These are phyloP conservation scores for Corallochytrium limacisporum DNA, from an alignment of 78 protist species.

Conservation along the genomic window DNA sequence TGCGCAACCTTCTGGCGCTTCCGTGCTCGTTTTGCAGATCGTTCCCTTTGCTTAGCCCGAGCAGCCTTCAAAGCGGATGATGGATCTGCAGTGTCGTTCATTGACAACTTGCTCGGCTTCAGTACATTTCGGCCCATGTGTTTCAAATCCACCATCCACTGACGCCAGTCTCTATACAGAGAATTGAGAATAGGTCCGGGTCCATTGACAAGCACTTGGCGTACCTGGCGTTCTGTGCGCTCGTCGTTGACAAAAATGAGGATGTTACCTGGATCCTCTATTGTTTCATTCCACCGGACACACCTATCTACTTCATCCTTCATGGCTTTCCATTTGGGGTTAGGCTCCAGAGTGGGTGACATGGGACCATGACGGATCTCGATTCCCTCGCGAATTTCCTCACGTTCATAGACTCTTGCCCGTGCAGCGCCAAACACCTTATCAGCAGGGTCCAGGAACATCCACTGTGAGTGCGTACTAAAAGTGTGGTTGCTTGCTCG, in stretches of 20 bases:
- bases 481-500: slow-evolving; percentile 9
- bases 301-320: not conserved
- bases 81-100: too few relatives aligned
- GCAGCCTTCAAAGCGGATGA: too few relatives aligned
- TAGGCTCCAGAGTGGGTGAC: slow-evolving; percentile 19
- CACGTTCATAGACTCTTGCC: not conserved
- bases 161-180: too few relatives aligned
- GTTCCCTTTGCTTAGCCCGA: too few relatives aligned
- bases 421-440: not conserved
- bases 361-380: not conserved
- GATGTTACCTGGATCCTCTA: not conserved
- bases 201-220: not conserved
- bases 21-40: too few relatives aligned
- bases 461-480: not conserved
- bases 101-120: too few relatives aligned
- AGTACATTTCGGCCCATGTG: too few relatives aligned
- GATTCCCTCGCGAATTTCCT: not conserved
- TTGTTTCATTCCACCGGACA: not conserved
- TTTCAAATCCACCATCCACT: too few relatives aligned
- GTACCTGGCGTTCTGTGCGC: not conserved
- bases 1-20: too few relatives aligned
- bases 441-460: slow-evolving; percentile 5
- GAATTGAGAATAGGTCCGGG: too few relatives aligned
- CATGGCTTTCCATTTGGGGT: slow-evolving; percentile 44
- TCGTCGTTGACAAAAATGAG: slow-evolving; percentile 10